phyloP scores from a whole-genome alignment of 1,284 basidiomycete genomes.

The Malassezia cuniculi region DNA sequence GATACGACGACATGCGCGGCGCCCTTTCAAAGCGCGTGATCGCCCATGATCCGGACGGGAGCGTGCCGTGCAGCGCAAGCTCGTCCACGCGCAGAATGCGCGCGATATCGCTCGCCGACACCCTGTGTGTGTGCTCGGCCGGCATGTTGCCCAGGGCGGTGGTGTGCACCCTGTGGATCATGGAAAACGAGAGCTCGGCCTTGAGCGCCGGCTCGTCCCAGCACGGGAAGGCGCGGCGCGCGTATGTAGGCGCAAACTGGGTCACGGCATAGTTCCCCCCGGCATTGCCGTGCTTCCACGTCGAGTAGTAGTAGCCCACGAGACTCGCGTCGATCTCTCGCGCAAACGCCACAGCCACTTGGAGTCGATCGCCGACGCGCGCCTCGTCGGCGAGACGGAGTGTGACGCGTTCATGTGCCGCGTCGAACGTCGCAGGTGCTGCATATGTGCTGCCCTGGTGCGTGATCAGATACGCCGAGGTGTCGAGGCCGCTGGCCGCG shows the following conservation, averaged over 20 bases:
- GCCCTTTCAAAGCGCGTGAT: constrained; percentile 30
- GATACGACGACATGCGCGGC: constrained; percentile 66
- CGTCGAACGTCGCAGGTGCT: constrained; percentile 47
- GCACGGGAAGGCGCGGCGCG: constrained; percentile 51
- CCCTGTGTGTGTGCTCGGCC: not conserved
- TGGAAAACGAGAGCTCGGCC: constrained; percentile 63
- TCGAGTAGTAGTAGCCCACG: constrained; percentile 20
- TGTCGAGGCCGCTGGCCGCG: constrained; percentile 53
- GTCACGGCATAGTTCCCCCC: constrained; percentile 36
- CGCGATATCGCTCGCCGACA: constrained; percentile 9
- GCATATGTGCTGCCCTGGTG: constrained; percentile 52
- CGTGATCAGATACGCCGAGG: constrained; percentile 57
- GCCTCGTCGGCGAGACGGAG: constrained; percentile 11
- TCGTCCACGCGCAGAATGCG: constrained; percentile 48
- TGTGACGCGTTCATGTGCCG: constrained; percentile 16
- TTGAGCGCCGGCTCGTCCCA: constrained; percentile 96
- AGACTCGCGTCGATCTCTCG: constrained; percentile 16
- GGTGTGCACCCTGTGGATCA: constrained; percentile 64
- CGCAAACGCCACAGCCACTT: constrained; percentile 15
- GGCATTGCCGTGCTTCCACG: constrained; percentile 45
- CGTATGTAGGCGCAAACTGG: constrained; percentile 62
- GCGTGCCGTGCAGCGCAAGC: constrained; percentile 50
- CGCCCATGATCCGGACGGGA: constrained; percentile 21
- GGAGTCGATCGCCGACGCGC: constrained; percentile 11
- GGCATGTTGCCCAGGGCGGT: constrained; percentile 64